Conservation (phyloP, 2,329 filamentous ascomycete species). For the Xylariaceae sp. region DNA sequence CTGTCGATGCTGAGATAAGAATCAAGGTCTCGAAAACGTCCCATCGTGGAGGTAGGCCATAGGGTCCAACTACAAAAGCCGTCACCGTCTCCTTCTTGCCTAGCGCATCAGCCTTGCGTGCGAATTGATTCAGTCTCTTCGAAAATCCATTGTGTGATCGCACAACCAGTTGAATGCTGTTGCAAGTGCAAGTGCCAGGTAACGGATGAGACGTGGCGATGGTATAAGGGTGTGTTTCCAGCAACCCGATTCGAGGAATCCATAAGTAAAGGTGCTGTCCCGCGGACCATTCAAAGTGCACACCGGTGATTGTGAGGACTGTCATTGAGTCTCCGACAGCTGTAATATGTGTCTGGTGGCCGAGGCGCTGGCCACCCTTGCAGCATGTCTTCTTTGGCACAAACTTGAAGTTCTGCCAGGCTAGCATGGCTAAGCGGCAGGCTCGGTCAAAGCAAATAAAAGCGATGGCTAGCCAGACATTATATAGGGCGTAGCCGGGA, state of each 20-base stretch:
- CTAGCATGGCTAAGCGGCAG: constrained; percentile 45
- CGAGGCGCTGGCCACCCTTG: constrained; percentile 46
- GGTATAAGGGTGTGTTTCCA: constrained; percentile 59
- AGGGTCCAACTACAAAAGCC: constrained; percentile 53
- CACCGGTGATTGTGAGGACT: constrained; percentile 55
- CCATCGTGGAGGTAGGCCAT: constrained; percentile 52
- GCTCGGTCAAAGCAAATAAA: constrained; percentile 59
- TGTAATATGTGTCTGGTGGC: constrained; percentile 48
- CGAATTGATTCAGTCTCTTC: constrained; percentile 46
- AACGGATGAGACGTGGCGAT: constrained; percentile 53
- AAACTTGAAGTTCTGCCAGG: constrained; percentile 51
- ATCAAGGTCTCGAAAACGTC: constrained; percentile 57
- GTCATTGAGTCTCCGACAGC: constrained; percentile 51
- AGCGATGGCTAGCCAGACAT: constrained; percentile 63
- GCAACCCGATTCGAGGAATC: constrained; percentile 50
- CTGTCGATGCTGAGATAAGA: constrained; percentile 58
- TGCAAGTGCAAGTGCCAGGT: constrained; percentile 51
- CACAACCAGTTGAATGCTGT: constrained; percentile 57
- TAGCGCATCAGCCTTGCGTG: constrained; percentile 35
- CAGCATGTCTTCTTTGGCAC: constrained; percentile 41
- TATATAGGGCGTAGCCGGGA: constrained; percentile 54
- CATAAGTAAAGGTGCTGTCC: constrained; percentile 60
- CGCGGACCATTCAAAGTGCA: constrained; percentile 55
- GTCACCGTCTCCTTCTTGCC: constrained; percentile 36
- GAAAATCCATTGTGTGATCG: constrained; percentile 56